Percentiles rank a stretch among this genome's conserved stretches.
Conservation (phyloP, 768 basidiomycete genomes). For the Mycena sanguinolenta region DNA sequence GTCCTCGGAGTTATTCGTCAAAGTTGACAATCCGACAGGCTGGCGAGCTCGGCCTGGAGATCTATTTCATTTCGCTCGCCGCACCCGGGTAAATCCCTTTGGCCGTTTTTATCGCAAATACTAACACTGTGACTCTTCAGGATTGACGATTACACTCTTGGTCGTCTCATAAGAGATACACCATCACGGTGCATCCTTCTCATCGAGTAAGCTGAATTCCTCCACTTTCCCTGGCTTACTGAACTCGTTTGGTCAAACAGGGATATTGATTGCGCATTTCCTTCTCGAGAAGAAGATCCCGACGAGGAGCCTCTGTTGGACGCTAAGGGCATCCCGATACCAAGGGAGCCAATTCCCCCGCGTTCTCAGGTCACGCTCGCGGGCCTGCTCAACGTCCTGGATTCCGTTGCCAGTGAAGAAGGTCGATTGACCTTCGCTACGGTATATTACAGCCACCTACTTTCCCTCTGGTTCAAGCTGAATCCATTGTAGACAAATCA, state of each 20-base stretch:
- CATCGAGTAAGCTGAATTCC: constrained; percentile 40
- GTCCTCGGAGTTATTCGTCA: no score
- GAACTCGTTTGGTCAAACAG: neutral
- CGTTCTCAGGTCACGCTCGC: constrained; percentile 46
- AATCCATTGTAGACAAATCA: constrained; percentile 41
- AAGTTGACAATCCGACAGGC: constrained; percentile 39
- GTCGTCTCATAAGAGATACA: constrained; percentile 39
- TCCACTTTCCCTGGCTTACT: no score
- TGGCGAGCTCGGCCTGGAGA: constrained; percentile 71
- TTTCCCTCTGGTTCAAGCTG: neutral
- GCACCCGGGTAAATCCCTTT: constrained; percentile 36
- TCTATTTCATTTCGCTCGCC: constrained; percentile 57
- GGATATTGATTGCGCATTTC: constrained; percentile 50
- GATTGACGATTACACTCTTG: constrained; percentile 47
- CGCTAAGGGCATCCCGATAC: constrained; percentile 25
- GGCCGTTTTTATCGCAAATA: neutral
- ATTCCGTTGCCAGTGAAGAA: constrained; percentile 49
- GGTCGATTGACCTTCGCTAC: constrained; percentile 51
- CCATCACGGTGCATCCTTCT: constrained; percentile 41
- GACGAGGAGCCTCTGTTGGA: constrained; percentile 38
- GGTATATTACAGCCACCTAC: constrained; percentile 26
- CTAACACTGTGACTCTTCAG: constrained; percentile 21
- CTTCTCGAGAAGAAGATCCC: constrained; percentile 36
- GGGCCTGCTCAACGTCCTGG: constrained; percentile 51
- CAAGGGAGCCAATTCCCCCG: constrained; percentile 22